phyloP scores from a whole-genome alignment of 331 rosid genomes.

The Erythrophleum ivorense region DNA sequence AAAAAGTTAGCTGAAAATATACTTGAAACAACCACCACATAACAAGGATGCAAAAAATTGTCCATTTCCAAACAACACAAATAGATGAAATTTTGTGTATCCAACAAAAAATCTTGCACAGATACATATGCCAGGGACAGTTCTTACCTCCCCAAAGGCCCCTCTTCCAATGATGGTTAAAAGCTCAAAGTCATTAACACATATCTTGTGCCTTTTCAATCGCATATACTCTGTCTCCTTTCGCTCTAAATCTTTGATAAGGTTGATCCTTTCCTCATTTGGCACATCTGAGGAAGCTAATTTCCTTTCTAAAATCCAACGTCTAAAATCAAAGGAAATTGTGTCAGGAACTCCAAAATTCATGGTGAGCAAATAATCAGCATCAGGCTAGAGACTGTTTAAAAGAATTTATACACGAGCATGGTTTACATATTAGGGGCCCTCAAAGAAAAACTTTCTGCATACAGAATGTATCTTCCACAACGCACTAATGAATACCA shows the following conservation, averaged over 20 bases:
- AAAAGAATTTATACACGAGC: constrained; percentile 28
- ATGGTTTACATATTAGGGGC: background rate
- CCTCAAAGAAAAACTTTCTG: background rate
- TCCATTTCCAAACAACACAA: constrained; percentile 35
- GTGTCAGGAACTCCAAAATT: constrained; percentile 45
- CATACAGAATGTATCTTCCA: background rate
- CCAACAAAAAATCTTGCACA: constrained; percentile 34
- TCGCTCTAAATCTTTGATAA: constrained; percentile 93
- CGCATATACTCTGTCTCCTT: constrained; percentile 99
- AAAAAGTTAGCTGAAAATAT: constrained; percentile 42
- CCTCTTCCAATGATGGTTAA: constrained; percentile 99
- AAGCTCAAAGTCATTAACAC: constrained; percentile 95
- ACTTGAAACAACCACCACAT: constrained; percentile 26
- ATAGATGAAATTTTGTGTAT: constrained; percentile 30
- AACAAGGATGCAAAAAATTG: constrained; percentile 19
- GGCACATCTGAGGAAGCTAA: constrained; percentile 96
- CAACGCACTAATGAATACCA: background rate
- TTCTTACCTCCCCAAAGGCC: constrained; percentile 96
- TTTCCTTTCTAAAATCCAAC: constrained; percentile 90
- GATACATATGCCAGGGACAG: constrained; percentile 25
- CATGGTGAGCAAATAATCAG: constrained; percentile 34
- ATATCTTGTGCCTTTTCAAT: constrained; percentile 92
- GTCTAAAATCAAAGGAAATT: constrained; percentile 56
- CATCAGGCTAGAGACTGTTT: constrained; percentile 38
- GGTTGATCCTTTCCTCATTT: constrained; percentile 82